Base-by-base conservation (phyloP, 345 rosid genomes). In the Boechera retrofracta region DNA sequence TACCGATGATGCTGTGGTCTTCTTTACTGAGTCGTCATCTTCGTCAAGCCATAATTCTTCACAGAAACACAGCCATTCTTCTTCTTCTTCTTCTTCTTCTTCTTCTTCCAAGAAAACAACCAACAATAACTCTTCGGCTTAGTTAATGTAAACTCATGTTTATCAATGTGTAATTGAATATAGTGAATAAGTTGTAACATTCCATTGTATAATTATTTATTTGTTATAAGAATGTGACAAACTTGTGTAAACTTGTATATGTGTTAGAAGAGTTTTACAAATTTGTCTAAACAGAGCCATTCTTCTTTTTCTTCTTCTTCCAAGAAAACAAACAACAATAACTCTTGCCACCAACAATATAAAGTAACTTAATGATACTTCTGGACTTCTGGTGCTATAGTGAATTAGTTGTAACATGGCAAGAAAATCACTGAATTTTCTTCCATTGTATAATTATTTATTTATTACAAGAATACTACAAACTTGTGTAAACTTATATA, bases 11-110 rank as follows among this genome's bases (percentile, higher is more conserved):
- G 52, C 10, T 10, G 21, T 80, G 28, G 56, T 80, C 21, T 75
- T 80, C 74, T 80, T 75, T 31, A 80, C 83, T 44, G 83, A 80
- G 59, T 71, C 83, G 0, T 56, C 79, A 13, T 70, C 79, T 47
- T 75, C 83, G 0, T 70, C 83, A 1, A 57, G 76, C 59, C 76
- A 77, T 13, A 29, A 11, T 16, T 77, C 72, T 71, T 71, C 76
- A 56, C 80, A 71, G 60, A 77, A 77, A 71, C 72, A 77, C 31
- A 77, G 45, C 21, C 72, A 64, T 8, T 33, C 55, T 5, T 60
- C 16, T 16, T 16, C 16, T 16, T 16, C 0, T 16, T 16, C 16
- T 16, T 16, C 68, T 71, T 70, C 75, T 45, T 70, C 80, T 9
- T 68, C 64, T 15, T 69, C 71, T 76, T 69, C 64, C 11, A 69